Evolutionary conservation across 345 rosid species (phyloP).

Genomic region (Rhodamnia rubescens): DNA sequence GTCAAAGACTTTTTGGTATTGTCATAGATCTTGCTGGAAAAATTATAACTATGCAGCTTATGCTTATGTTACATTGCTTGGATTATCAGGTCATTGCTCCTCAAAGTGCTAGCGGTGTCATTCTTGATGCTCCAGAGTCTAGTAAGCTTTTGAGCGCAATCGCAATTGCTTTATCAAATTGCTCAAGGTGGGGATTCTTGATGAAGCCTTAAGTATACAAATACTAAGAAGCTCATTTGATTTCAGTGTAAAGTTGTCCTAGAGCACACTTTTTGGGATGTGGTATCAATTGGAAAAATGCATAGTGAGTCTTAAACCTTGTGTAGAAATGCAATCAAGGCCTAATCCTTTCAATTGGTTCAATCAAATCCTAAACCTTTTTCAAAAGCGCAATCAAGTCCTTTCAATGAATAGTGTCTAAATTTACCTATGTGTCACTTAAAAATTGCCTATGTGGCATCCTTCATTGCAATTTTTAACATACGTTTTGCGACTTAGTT

Average conservation of each 20-base stretch:
- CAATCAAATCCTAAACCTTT: background rate
- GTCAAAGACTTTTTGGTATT: conserved; percentile 84
- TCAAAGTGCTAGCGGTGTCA: conserved; percentile 95
- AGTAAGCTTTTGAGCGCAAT: conserved; percentile 89
- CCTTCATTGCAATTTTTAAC: background rate
- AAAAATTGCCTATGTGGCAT: background rate
- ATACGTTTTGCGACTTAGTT: background rate
- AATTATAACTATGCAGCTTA: background rate
- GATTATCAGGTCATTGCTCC: conserved; percentile 70
- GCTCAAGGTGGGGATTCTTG: conserved; percentile 47
- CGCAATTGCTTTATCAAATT: conserved; percentile 89
- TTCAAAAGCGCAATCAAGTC: background rate
- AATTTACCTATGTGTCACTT: background rate
- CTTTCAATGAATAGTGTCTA: background rate
- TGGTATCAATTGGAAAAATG: background rate
- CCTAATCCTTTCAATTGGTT: background rate
- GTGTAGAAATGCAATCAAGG: background rate
- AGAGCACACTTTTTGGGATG: background rate
- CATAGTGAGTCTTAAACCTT: background rate
- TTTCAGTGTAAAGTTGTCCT: background rate
- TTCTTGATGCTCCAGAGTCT: conserved; percentile 88
- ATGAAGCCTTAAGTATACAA: background rate
- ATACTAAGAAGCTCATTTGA: background rate
- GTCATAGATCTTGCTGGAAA: background rate
- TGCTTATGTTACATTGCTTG: conserved; percentile 1